These are phyloP conservation scores for Escovopsis weberi DNA, from an alignment of 2,329 filamentous ascomycete species.

Conservation along the genomic window DNA sequence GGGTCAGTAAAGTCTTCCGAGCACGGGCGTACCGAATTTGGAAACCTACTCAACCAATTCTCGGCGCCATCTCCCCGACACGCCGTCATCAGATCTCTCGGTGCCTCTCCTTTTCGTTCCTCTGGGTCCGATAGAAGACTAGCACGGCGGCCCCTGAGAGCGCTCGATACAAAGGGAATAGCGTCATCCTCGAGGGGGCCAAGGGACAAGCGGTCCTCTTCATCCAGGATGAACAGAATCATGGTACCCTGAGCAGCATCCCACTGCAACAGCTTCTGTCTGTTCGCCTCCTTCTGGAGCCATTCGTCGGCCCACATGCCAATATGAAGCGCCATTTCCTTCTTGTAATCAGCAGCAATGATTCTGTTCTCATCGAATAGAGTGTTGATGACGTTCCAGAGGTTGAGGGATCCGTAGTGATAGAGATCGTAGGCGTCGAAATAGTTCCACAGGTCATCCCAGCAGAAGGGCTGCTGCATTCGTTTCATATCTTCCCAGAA, in stretches of 20 bases:
- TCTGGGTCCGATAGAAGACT: conserved; percentile 11
- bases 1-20: conserved; percentile 5
- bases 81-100: conserved; percentile 14
- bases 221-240: conserved; percentile 12
- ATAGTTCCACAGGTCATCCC: conserved; percentile 30
- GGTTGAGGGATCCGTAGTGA: conserved; percentile 30
- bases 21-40: too few species aligned
- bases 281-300: conserved; percentile 16
- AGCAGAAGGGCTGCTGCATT: conserved; percentile 18
- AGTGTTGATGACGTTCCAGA: conserved; percentile 30
- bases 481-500: conserved; percentile 21
- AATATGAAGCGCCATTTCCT: conserved; percentile 14
- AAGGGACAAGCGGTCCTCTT: conserved; percentile 14
- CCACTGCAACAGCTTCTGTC: conserved; percentile 18
- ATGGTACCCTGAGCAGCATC: conserved; percentile 12
- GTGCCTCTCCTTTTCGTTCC: conserved; percentile 5
- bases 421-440: conserved; percentile 36
- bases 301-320: conserved; percentile 24
- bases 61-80: conserved; percentile 14
- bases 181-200: conserved; percentile 16
- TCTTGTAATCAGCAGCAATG: conserved; percentile 14
- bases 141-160: conserved; percentile 18
- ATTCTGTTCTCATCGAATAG: conserved; percentile 26
- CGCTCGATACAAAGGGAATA: conserved; percentile 16
- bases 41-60: conserved; percentile 24